Base-by-base conservation (phyloP, 208 protist species). In the Acanthamoeba healyi region DNA sequence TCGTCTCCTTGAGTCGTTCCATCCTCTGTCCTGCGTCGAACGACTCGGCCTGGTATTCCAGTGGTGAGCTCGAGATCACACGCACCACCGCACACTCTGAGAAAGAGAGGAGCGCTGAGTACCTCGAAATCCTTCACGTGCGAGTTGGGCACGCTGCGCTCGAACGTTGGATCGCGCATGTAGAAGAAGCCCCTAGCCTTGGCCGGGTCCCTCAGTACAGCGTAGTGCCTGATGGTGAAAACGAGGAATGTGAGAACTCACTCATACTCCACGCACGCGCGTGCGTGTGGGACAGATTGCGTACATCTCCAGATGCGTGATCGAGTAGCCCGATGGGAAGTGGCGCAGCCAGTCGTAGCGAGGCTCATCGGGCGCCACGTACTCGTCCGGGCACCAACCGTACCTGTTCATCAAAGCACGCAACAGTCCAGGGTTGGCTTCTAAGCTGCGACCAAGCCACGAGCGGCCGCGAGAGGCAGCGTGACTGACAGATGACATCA, bases 241-340 rank as follows among this genome's bases (percentile, higher is more conserved):
- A n/a, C n/a, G n/a, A n/a, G 51, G 32, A 32, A 10, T 34, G 26
- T 70, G 7, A 36, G 26, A 0, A 2, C 26, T 1, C 26, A 22
- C 4, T 9, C 14, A 2, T 14, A 9, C 9, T 2, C 14, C 26
- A 61, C 19, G 54, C 54, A 15, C 19, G 54, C 5, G 24, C 10
- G 54, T 4, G 10, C 19, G 51, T 34, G 2, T 22, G 17, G 10
- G 17, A 19, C 14, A 5, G 51, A 29, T 32, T 5, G 34, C 81
- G 46, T 96, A 95, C 97, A 99, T 98, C 95, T 99, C 98, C 24
- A 99, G 96, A 89, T 99, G 98, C 38, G 98, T 99, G 38, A 99
- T 97, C 1, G 98, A 99, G 34, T 98, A 95, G n/a, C 89, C 94
- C 22, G 81, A 29, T 19, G 96, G 96, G 70, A 94, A 96, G 17